A percentile compares a stretch with the other conserved stretches of the same genome.
Conservation (phyloP, 192 early-diverging fungal genomes). For the Coemansia sp. region DNA sequence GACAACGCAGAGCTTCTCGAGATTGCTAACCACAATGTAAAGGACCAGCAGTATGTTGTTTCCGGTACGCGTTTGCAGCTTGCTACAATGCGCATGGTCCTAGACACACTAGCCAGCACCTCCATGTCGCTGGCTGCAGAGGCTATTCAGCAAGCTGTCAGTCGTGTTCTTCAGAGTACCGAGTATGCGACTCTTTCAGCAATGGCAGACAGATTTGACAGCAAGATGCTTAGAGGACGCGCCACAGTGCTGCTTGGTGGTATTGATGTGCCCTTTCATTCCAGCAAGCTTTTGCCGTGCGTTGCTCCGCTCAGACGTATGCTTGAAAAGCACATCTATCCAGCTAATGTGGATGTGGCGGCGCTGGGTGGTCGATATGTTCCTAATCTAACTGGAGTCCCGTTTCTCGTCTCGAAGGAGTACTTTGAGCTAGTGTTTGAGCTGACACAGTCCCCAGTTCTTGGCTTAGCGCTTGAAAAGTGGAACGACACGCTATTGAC, state of each 20-base stretch:
- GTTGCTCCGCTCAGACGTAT: constrained; percentile 78
- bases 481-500: constrained; percentile 59
- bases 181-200: neutral
- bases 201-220: neutral
- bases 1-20: constrained; percentile 72
- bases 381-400: constrained; percentile 90
- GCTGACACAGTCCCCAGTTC: constrained; percentile 66
- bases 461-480: constrained; percentile 63
- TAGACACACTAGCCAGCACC: constrained; percentile 57
- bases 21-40: constrained; percentile 94
- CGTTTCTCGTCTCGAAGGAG: constrained; percentile 74
- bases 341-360: constrained; percentile 64
- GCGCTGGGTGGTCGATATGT: constrained; percentile 80
- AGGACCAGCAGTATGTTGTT: constrained; percentile 90
- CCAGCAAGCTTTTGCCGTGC: constrained; percentile 78
- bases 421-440: constrained; percentile 77
- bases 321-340: constrained; percentile 71
- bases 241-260: constrained; percentile 89
- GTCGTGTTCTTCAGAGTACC: constrained; percentile 77
- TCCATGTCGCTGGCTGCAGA: constrained; percentile 14
- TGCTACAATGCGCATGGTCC: constrained; percentile 71
- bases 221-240: neutral
- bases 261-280: constrained; percentile 93
- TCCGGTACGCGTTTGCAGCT: constrained; percentile 80
- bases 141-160: constrained; percentile 34